Evolutionary conservation across 495 filamentous ascomycete species (phyloP).

Genomic region (Chaetomium cochliodes): DNA sequence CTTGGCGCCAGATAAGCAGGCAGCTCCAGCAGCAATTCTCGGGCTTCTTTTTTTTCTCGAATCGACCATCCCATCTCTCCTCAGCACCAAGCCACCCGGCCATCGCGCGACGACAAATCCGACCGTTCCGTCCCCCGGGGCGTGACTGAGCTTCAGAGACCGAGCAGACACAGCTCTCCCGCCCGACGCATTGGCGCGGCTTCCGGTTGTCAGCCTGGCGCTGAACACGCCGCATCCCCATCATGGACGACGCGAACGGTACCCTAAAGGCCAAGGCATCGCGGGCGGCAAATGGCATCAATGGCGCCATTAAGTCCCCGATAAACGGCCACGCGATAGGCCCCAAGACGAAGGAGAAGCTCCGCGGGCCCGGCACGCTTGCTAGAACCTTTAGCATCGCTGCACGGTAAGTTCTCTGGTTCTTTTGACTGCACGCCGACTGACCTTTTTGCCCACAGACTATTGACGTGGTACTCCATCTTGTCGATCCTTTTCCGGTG

Average conservation of each 20-base stretch:
- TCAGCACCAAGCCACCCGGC: neutral
- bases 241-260: slow-evolving; percentile 40
- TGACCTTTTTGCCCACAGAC: slow-evolving; percentile 46
- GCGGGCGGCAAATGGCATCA: slow-evolving; percentile 32
- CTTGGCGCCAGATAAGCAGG: slow-evolving; percentile 3
- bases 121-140: neutral
- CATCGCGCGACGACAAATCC: neutral
- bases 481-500: slow-evolving; percentile 79
- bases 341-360: slow-evolving; percentile 23
- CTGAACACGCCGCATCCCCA: slow-evolving; percentile 23
- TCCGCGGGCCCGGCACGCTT: slow-evolving; percentile 44
- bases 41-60: slow-evolving; percentile 7
- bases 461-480: slow-evolving; percentile 82
- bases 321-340: slow-evolving; percentile 27
- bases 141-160: neutral
- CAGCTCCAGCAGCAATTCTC: neutral
- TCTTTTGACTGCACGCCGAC: neutral
- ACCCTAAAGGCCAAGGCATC: slow-evolving; percentile 29
- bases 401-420: slow-evolving; percentile 55
- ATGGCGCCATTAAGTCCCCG: slow-evolving; percentile 30
- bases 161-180: neutral
- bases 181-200: slow-evolving; percentile 2
- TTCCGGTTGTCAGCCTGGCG: slow-evolving; percentile 28
- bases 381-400: slow-evolving; percentile 55
- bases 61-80: neutral